Base-by-base conservation (phyloP, 306 rosid genomes). In the Dicorynia guianensis region DNA sequence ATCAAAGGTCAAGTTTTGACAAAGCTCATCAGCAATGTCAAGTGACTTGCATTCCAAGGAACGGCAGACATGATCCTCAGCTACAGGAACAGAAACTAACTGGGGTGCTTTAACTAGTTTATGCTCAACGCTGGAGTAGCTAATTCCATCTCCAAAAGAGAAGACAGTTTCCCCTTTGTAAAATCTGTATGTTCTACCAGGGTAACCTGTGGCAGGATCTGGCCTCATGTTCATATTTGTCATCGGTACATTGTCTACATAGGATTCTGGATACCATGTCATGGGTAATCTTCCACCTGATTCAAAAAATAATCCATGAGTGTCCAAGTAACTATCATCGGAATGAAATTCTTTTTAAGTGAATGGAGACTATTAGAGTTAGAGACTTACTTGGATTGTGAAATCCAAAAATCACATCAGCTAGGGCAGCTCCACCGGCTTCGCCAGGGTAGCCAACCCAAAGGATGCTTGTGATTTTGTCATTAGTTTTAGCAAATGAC, bases 401-500 rank as follows among this genome's bases (percentile, higher is more conserved):
- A 55, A 25, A 79, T 11, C 99, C 99, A 20, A 95, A 95, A 71
- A 92, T 81, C n/a, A 92, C 88, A 81, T 95, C 99, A 46, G 99
- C 91, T 12, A 95, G 79, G 78, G 98, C 97, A 49, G 98, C 97
- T 80, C 99, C 99, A 61, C 99, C 99, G 8, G 99, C 99, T 85
- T 95, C 96, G 47, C 99, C 99, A 0, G 99, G 99, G 85, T 89
- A 95, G 42, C 99, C 99, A 69, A 95, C 92, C 99, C 99, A 95
- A 4, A 95, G 85, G 74, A 95, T 95, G 90, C 97, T 92, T n/a
- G 89, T 77, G 48, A 95, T 86, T 76, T 95, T 95, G 34, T 71
- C 81, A 64, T 87, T 65, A 60, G 46, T 77, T 80, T 92, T 95
- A 1, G 99, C 99, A 76, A 92, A 95, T 54, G 97, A 81, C 40